Evolutionary conservation across 164 flowering plant species (phyloP), one percentile per base, ranked within the genome.

Genomic region (Nymphaea thermarum): DNA sequence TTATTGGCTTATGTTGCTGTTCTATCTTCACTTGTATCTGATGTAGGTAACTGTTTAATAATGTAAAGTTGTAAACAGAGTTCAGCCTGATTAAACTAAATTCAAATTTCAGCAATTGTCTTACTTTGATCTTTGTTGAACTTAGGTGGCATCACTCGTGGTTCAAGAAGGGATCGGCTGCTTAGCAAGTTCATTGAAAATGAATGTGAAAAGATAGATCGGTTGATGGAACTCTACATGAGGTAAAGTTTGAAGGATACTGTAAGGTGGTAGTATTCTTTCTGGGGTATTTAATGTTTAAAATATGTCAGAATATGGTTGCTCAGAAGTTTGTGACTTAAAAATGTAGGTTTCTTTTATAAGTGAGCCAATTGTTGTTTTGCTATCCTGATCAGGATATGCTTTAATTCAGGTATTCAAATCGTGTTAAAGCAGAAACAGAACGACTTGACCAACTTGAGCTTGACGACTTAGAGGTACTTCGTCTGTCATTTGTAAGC

Each of bases 201-300:
- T 76, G 99, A 95, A 72, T 90, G 80, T 72, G 99, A 95, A 81
- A 95, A 95, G 84, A 86, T 95, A 71, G 99, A 95, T 68, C 79
- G 99, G 65, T 91, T 95, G 65, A 90, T 95, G 98, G 98, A 95
- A 76, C 95, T 92, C 12, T 88, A 87, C 76, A 74, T 85, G 74
- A 91, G 99, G 99, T 88, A 51, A 51, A 15, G 57, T 51, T 51
- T 3, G 57, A 67, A 71, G 42, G 43, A 60, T 63, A 44, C 10
- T 41, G 64, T 62, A 25, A 25, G 36, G 36, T 25, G 36, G 0
- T 25, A 25, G 36, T 25, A 25, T 25, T 25, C 36, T 25, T 25
- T 1, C 36, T 25, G 36, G 36, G 36, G 36, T 0, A 25, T 25
- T 25, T 25, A 25, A 25, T 25, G 36, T 25, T 25, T 25, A 1